A percentile compares a stretch with the other conserved stretches of the same genome.
These are phyloP conservation scores for Leccinum pachyderme DNA, from an alignment of 1,284 basidiomycete species.

Conservation along the genomic window DNA sequence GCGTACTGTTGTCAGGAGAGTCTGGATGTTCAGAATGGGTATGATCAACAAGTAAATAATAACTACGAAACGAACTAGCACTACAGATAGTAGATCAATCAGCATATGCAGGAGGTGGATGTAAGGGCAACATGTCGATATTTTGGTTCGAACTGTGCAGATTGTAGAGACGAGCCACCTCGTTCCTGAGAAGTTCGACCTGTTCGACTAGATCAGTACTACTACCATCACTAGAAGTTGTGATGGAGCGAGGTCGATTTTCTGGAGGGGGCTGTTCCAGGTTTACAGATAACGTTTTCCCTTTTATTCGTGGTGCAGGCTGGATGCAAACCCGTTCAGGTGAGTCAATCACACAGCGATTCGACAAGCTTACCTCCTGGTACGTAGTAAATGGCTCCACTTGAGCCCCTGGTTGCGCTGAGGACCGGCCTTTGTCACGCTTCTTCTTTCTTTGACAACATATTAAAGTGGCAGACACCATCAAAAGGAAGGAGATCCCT, in stretches of 20 bases:
- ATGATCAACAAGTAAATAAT: not conserved
- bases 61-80: not conserved
- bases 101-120: not conserved
- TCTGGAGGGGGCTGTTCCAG: not conserved
- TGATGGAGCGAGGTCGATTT: not conserved
- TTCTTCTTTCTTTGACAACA: slow-evolving; percentile 1
- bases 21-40: not conserved
- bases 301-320: not conserved
- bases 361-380: not conserved
- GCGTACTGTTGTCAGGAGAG: not conserved
- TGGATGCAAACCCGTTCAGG: not conserved
- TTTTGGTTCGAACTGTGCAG: not conserved
- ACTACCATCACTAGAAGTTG: not conserved
- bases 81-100: not conserved
- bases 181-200: slow-evolving; percentile 11
- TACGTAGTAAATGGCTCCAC: not conserved
- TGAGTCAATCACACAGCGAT: not conserved
- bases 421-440: not conserved
- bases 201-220: not conserved
- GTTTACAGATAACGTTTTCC: not conserved
- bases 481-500: not conserved
- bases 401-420: too few relatives aligned
- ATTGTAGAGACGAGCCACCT: slow-evolving; percentile 11
- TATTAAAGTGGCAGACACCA: not conserved
- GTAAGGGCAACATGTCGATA: not conserved